Evolutionary conservation across 2,329 filamentous ascomycete species (phyloP), one percentile per base, ranked within the genome.

Genomic region (Penicillium sp.): DNA sequence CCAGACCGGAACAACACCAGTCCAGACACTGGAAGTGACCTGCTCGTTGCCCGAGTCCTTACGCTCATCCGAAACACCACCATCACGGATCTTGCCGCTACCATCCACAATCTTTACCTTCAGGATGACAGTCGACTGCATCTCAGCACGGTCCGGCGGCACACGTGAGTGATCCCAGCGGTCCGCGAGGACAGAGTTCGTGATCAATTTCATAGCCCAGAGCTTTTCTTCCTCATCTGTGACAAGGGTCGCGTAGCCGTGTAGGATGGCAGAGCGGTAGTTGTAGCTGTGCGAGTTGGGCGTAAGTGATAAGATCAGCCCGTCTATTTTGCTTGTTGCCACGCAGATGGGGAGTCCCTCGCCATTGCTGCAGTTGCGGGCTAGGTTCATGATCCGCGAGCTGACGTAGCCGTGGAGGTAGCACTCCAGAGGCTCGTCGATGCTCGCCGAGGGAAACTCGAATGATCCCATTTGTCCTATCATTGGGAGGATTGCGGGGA

Each of bases 351-450:
- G 89, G 21, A 96, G 74, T 10, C 88, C 87, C 25, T 79, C 67
- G 8, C 74, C 72, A 36, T 75, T 70, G 17, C 70, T 69, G 13
- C 53, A 52, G 48, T 67, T 69, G 6, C 82, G 78, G 15, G 85
- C 80, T 8, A 89, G 73, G 62, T 87, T 88, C 81, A 93, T 89
- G 35, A 96, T 80, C 8, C 91, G 88, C 0, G 87, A 86, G 59
- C 86, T 90, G 65, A 93, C 87, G 73, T 93, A 96, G 69, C 91
- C 91, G 75, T 96, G 91, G 8, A 96, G 82, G 73, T 96, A 96
- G 61, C 89, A 82, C 57, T 92, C 87, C 6, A 91, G 79, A 0
- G 87, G 85, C 63, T 91, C 86, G 50, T 83, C 80, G 19, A 83
- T 73, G 52, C 81, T 79, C 17, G 85, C 81, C 53, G 83, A 86